A percentile compares a stretch with the other conserved stretches of the same genome.
phyloP scores from a whole-genome alignment of 2,329 filamentous ascomycete genomes.

The Ophiosphaerella korrae region DNA sequence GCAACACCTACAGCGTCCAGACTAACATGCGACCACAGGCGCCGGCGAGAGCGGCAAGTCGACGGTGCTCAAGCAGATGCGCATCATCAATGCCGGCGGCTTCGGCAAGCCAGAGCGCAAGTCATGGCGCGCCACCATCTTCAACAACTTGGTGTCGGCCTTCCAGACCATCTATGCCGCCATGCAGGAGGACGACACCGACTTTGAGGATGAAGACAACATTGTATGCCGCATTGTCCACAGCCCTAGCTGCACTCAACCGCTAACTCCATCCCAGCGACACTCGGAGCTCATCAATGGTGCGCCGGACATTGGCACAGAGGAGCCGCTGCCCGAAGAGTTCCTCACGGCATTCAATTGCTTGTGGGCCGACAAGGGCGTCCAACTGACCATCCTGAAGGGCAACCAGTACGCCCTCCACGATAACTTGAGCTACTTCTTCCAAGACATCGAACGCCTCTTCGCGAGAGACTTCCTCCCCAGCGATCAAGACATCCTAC shows the following conservation, averaged over 20 bases:
- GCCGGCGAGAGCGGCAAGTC: slow-evolving; percentile 96
- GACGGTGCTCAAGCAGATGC: slow-evolving; percentile 98
- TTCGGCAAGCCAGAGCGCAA: slow-evolving; percentile 89
- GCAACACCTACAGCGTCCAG: slow-evolving; percentile 7
- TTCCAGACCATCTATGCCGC: slow-evolving; percentile 89
- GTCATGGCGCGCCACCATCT: slow-evolving; percentile 94
- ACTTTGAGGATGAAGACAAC: slow-evolving; percentile 78
- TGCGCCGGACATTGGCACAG: slow-evolving; percentile 80
- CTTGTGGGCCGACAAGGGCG: slow-evolving; percentile 82
- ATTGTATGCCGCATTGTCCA: slow-evolving; percentile 62
- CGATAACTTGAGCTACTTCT: slow-evolving; percentile 94
- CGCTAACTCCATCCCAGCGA: slow-evolving; percentile 59
- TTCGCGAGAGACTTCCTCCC: slow-evolving; percentile 77
- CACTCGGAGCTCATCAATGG: slow-evolving; percentile 77
- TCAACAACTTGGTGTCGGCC: slow-evolving; percentile 90
- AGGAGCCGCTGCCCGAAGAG: slow-evolving; percentile 78
- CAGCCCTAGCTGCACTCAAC: not conserved
- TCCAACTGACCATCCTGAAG: slow-evolving; percentile 85
- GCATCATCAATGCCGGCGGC: slow-evolving; percentile 91
- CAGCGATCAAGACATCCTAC: slow-evolving; percentile 91
- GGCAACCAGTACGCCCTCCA: slow-evolving; percentile 97
- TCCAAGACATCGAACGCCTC: slow-evolving; percentile 68
- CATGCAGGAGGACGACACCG: slow-evolving; percentile 82
- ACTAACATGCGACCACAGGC: slow-evolving; percentile 60
- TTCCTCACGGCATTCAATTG: slow-evolving; percentile 81